Conservation (phyloP, 495 filamentous ascomycete genomes). For the Aspergillus cavernicola region DNA sequence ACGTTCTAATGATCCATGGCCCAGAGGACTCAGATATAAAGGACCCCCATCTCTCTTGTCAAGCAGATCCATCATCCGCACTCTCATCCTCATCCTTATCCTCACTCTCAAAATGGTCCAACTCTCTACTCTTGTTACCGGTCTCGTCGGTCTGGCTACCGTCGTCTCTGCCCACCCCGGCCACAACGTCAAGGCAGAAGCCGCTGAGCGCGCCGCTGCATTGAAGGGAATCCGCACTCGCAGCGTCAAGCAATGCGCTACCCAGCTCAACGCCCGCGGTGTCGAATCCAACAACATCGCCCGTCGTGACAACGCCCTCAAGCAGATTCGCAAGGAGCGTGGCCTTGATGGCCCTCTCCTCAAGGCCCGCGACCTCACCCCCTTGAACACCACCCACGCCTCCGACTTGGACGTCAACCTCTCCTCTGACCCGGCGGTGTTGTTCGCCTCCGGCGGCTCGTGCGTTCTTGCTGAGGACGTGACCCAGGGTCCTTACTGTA, state of each 20-base stretch:
- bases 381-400: conserved; percentile 13
- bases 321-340: conserved; percentile 25
- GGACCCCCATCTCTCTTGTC: background rate
- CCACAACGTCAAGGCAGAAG: conserved; percentile 43
- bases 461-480: conserved; percentile 55
- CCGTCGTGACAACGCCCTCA: conserved; percentile 35
- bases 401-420: conserved; percentile 38
- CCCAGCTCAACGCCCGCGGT: conserved; percentile 48
- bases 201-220: conserved; percentile 42
- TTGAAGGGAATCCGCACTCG: conserved; percentile 34
- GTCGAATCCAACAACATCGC: conserved; percentile 40
- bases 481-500: conserved; percentile 55
- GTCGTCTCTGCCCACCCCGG: conserved; percentile 41
- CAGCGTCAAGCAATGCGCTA: conserved; percentile 45
- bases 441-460: conserved; percentile 53
- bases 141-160: conserved; percentile 17
- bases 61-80: too few species aligned
- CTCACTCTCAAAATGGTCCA: background rate
- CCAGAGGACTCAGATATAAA: background rate
- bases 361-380: conserved; percentile 16
- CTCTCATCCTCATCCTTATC: background rate
- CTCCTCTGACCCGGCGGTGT: conserved; percentile 42
- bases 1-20: background rate
- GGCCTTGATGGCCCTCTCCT: conserved; percentile 17
- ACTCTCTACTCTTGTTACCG: conserved; percentile 13